Conservation (phyloP, 306 rosid species). For the Acacia melanoxylon region DNA sequence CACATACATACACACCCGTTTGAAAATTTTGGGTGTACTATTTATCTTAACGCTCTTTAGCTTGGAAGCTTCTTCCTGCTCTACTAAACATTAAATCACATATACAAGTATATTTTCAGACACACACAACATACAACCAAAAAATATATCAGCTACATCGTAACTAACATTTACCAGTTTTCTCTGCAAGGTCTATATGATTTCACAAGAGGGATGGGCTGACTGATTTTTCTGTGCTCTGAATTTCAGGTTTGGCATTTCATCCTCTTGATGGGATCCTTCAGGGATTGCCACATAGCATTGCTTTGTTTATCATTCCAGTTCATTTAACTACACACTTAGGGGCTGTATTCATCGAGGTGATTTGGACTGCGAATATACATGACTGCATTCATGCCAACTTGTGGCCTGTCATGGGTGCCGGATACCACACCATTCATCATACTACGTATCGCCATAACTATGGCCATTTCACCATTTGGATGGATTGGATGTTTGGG, state of each 20-base stretch:
- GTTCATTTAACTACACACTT: constrained; percentile 72
- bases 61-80: not conserved
- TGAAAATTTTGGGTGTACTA: not conserved
- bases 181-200: not conserved
- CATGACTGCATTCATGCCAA: constrained; percentile 82
- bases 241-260: constrained; percentile 85
- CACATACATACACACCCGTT: not conserved
- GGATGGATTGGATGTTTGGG: constrained; percentile 99
- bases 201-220: not conserved
- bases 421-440: constrained; percentile 95
- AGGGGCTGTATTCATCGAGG: constrained; percentile 66
- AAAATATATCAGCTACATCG: not conserved
- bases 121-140: not conserved
- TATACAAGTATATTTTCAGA: not conserved
- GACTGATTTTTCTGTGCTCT: constrained; percentile 13
- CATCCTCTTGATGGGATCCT: constrained; percentile 93
- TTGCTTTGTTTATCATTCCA: constrained; percentile 70
- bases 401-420: constrained; percentile 94
- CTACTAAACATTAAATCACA: not conserved
- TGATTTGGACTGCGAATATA: constrained; percentile 83
- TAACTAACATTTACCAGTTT: not conserved
- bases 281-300: constrained; percentile 78
- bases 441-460: constrained; percentile 92
- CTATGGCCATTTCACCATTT: constrained; percentile 85
- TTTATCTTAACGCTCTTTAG: not conserved